Evolutionary conservation across 441 rosid species (phyloP), one percentile per base, ranked within the genome.

Genomic region (Manihot esculenta): DNA sequence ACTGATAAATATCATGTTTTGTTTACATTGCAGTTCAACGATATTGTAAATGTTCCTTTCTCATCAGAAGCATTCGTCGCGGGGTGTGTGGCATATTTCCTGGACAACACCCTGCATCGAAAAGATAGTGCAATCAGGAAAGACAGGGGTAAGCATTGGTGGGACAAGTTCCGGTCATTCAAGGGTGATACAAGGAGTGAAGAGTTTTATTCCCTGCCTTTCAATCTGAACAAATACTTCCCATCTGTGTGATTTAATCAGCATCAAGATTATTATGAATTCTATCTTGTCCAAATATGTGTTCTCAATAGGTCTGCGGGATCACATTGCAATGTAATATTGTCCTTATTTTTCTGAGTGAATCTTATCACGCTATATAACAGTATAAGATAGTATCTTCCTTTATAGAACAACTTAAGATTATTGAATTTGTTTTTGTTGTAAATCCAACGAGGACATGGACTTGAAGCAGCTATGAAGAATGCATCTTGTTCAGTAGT

Each of bases 121-220:
- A 91, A 75, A 77, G 89, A 84, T 45, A 63, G 73, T 56, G 38
- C 77, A 17, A 70, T 88, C 66, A 86, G 89, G 88, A 95, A 93
- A 81, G 99, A 95, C 84, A 56, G 98, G 67, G 99, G 98, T 45
- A 91, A 85, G 81, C 96, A 91, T 77, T 95, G 99, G 99, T 95
- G 99, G 99, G 94, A 86, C 78, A 93, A 59, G 62, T 95, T 89
- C 96, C 62, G 79, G 80, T 74, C 89, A 26, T 95, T 77, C 90
- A 72, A 89, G 74, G 82, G 80, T 0, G 99, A 95, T 70, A 12
- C 85, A 0, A 88, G 99, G 77, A 95, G 87, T 35, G 87, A 82
- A 60, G 99, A 95, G 71, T 95, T 91, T 78, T 95, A 95, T 75
- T 87, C 97, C 65, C 85, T 95, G 73, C 99, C 99, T 26, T 93